Base-by-base conservation (phyloP, 2,329 filamentous ascomycete genomes). In the Phialophora macrospora region DNA sequence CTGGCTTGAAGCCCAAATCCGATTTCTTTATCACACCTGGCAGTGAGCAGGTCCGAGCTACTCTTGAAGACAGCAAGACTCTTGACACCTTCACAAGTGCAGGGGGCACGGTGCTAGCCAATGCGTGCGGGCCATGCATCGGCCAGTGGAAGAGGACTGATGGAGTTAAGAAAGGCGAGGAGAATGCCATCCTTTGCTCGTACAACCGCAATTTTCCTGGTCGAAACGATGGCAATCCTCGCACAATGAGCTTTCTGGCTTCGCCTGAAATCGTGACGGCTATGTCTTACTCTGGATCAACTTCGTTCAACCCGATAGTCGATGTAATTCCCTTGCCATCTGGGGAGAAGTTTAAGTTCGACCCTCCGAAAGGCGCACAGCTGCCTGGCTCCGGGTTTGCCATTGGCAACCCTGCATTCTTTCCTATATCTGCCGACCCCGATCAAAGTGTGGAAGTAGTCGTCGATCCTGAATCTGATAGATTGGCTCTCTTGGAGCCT, bases 151-250 rank as follows among this genome's bases (percentile, higher is more conserved):
- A 91, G 76, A 89, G 95, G 64, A 94, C 91, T 20, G 95, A 98
- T 75, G 90, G 88, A 24, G 86, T 96, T 20, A 79, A 81, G 72
- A 97, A 96, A 81, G 93, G 93, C 68, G 91, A 93, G 65, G 83
- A 87, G 61, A 99, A 99, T 76, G 95, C 95, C 68, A 98, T 99
- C 74, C 87, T 99, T 74, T 94, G 93, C 9, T 97, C 93, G 0
- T 99, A 97, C 83, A 99, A 99, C 85, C 91, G 95, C 67, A 99
- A 99, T 81, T 99, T 99, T 84, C 91, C 91, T 58, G 94, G 92
- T 67, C 91, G 95, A 71, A 99, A 99, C 77, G 95, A 99, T 75
- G 95, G 95, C 68, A 99, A 99, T 82, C 89, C 91, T 24, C 89
- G 90, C 49, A 99, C 95, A 8, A 97, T 98, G 93, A 99, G 98